Evolutionary conservation across 176 grass and related monocot genomes (phyloP), one percentile per base, ranked within the genome.

Genomic region (Carex littledalei): DNA sequence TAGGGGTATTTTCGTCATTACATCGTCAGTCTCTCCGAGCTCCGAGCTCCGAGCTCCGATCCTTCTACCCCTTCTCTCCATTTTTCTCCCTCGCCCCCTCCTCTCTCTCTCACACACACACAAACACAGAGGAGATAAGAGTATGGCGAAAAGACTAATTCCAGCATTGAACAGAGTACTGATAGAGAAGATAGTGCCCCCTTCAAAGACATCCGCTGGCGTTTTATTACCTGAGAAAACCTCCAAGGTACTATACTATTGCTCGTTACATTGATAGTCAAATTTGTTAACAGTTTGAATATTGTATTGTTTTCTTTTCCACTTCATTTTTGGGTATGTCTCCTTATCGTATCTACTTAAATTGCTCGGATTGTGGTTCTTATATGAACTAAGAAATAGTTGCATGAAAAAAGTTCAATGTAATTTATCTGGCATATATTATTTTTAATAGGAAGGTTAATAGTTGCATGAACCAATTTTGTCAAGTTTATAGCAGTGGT

Each of bases 161-260:
- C 80, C 80, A 47, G 60, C 64, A 5, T 83, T 83, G 57, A 83
- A 67, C 29, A 62, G 80, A 45, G 80, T 83, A 6, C 15, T 83
- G 80, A 39, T 83, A 64, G 80, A 67, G 59, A 83, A 67, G 32
- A 67, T 83, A 22, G 80, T 67, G 49, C 58, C 80, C 13, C 80
- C 80, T 45, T 83, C 58, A 2, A 83, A 83, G 54, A 83, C 80
- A 37, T 64, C 24, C 3, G 55, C 80, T 47, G 80, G 34, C 13
- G 26, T 83, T 64, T 64, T 83, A 24, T 64, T 67, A 39, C 80
- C 80, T 15, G 58, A 83, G 80, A 83, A 83, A 64, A 52, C 80
- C 80, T 29, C 80, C 60, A 83, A 83, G 60, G 80, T 83, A 67
- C 29, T 67, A 16, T 35, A 35, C 31, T 24, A 24, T 24, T 63